Conservation (phyloP, 768 basidiomycete genomes). For the Lactarius vividus region DNA sequence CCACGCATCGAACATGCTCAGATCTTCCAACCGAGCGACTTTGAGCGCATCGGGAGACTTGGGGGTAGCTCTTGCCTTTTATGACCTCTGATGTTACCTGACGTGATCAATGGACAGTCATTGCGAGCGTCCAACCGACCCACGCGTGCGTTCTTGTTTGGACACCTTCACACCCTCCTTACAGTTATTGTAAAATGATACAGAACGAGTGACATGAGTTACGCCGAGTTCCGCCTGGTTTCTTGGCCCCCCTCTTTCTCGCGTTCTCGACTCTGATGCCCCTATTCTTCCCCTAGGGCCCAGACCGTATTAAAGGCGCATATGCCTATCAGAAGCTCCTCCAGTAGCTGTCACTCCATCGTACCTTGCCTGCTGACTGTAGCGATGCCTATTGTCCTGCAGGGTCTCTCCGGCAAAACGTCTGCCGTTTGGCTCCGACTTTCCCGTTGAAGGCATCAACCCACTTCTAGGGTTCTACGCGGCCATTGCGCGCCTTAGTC, state of each 20-base stretch:
- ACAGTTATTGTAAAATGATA: not conserved
- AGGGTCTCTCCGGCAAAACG: constrained; percentile 52
- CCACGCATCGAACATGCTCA: constrained; percentile 94
- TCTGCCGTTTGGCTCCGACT: constrained; percentile 87
- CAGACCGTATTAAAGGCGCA: constrained; percentile 78
- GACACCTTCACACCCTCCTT: not conserved
- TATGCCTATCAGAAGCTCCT: constrained; percentile 86
- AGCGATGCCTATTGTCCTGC: not conserved
- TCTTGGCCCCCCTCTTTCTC: constrained; percentile 18
- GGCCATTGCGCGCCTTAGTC: constrained; percentile 69
- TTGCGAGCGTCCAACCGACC: constrained; percentile 90
- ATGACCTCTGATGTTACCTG: not conserved
- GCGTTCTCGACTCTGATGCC: not conserved
- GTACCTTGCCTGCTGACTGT: not conserved
- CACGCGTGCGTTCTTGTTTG: constrained; percentile 62
- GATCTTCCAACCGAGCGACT: constrained; percentile 69
- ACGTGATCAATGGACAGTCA: constrained; percentile 50
- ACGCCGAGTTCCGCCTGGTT: constrained; percentile 80
- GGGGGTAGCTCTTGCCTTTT: constrained; percentile 52
- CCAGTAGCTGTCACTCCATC: constrained; percentile 44
- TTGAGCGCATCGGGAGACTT: constrained; percentile 64
- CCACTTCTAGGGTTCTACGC: constrained; percentile 90
- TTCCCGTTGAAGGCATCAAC: constrained; percentile 90
- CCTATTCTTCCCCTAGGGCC: constrained; percentile 52
- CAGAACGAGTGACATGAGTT: constrained; percentile 89